Evolutionary conservation across 139 green algal genomes (phyloP).

Genomic region (Chlorella vulgaris): DNA sequence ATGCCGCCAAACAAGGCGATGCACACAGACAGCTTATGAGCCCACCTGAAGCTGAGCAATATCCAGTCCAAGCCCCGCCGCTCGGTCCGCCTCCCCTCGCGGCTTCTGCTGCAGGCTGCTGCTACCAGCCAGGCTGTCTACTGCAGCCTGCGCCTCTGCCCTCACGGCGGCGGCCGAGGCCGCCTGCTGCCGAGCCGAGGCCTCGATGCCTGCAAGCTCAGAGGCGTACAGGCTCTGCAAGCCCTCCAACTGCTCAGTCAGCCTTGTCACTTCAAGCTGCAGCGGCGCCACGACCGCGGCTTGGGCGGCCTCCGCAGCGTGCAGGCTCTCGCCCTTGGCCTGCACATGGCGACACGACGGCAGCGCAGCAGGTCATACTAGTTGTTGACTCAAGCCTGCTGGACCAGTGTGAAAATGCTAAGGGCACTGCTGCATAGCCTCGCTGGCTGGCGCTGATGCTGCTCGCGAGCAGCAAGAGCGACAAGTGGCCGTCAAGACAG

Average conservation of each 20-base stretch:
- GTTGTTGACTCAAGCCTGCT: background rate
- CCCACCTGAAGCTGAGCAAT: slow-evolving; percentile 7
- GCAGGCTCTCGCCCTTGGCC: slow-evolving; percentile 6
- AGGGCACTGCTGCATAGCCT: no score
- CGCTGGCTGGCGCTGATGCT: no score
- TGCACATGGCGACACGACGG: background rate
- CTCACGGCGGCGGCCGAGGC: slow-evolving; percentile 1
- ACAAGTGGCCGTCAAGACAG: no score
- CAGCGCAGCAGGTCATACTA: background rate
- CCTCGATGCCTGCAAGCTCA: slow-evolving; percentile 7
- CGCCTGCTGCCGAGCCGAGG: slow-evolving; percentile 7
- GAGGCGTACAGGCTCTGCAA: slow-evolving; percentile 31
- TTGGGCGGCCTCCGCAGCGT: slow-evolving; percentile 13
- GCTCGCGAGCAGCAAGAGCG: background rate
- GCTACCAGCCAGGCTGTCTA: background rate
- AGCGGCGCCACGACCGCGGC: slow-evolving; percentile 17
- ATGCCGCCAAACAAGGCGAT: background rate
- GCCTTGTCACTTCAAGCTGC: slow-evolving; percentile 38
- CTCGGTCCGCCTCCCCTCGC: background rate
- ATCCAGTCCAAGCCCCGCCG: background rate
- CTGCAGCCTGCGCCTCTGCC: background rate
- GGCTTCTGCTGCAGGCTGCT: slow-evolving; percentile 2
- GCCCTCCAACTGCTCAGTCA: slow-evolving; percentile 39
- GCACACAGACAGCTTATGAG: background rate
- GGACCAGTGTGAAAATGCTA: no score